phyloP scores from a whole-genome alignment of 2,329 filamentous ascomycete species.

The Basipetospora chlamydospora region DNA sequence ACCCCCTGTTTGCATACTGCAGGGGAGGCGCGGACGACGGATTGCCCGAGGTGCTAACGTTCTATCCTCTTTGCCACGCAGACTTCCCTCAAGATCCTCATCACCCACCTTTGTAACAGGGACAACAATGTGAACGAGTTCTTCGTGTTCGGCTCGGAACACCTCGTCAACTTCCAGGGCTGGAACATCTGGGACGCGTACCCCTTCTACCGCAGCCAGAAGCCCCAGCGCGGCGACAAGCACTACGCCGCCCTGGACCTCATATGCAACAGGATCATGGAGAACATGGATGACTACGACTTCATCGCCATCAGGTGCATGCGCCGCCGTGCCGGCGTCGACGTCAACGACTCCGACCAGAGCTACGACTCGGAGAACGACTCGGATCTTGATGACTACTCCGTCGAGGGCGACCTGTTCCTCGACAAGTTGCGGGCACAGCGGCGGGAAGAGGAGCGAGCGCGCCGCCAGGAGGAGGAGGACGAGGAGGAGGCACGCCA shows the following conservation, averaged over 20 bases:
- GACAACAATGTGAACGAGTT: background rate
- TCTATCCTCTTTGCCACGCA: too few species aligned
- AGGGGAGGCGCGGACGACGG: too few species aligned
- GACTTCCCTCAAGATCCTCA: too few species aligned
- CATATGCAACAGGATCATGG: background rate
- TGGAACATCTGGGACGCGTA: constrained; percentile 2
- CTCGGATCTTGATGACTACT: background rate
- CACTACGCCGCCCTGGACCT: background rate
- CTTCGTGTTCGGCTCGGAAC: constrained; percentile 1
- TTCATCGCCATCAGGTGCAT: background rate
- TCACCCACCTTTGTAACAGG: too few species aligned
- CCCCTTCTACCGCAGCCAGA: background rate
- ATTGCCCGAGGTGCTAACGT: too few species aligned
- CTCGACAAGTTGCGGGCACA: background rate
- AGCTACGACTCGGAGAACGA: constrained; percentile 5
- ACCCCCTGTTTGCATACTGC: too few species aligned
- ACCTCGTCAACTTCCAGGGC: background rate
- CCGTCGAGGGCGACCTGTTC: background rate
- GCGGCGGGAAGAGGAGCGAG: background rate
- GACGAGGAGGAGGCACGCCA: background rate
- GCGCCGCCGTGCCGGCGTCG: constrained; percentile 1
- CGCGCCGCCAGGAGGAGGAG: constrained; percentile 1
- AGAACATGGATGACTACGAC: background rate
- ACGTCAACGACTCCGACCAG: constrained; percentile 3
- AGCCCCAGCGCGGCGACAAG: background rate